These are phyloP conservation scores for Ophiocordyceps camponoti-rufipedis DNA, from an alignment of 2,329 filamentous ascomycete species.

Conservation along the genomic window DNA sequence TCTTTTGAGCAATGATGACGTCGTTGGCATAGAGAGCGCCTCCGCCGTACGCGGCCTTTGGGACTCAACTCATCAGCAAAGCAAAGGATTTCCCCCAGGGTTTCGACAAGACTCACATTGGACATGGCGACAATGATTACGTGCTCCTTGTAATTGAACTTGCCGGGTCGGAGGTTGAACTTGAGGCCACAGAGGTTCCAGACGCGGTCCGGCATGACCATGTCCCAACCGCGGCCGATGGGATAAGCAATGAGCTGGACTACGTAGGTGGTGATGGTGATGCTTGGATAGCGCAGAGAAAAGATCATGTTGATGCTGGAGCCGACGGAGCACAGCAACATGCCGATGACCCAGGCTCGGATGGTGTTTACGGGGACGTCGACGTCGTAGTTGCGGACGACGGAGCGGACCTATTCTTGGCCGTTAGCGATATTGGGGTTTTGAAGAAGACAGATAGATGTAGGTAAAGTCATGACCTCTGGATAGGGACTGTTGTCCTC, in stretches of 20 bases:
- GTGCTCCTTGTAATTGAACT: constrained; percentile 29
- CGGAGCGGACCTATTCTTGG: constrained; percentile 1
- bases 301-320: constrained; percentile 39
- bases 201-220: constrained; percentile 11
- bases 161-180: constrained; percentile 19
- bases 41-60: constrained; percentile 15
- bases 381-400: constrained; percentile 19
- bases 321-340: constrained; percentile 37
- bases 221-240: constrained; percentile 15
- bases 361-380: constrained; percentile 39
- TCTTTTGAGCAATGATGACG: constrained; percentile 22
- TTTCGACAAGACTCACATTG: no score
- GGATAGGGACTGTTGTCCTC: constrained; percentile 29
- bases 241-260: constrained; percentile 37
- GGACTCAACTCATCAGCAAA: no score
- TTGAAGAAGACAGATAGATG: no score
- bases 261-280: constrained; percentile 32
- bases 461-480: constrained; percentile 40
- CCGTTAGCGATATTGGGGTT: no score
- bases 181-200: constrained; percentile 14
- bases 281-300: constrained; percentile 26
- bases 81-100: no score
- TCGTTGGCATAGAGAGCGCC: constrained; percentile 17
- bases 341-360: constrained; percentile 43
- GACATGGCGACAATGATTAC: constrained; percentile 27